These are phyloP conservation scores for Auriscalpium orientale DNA, from an alignment of 768 basidiomycete genomes.

Conservation along the genomic window DNA sequence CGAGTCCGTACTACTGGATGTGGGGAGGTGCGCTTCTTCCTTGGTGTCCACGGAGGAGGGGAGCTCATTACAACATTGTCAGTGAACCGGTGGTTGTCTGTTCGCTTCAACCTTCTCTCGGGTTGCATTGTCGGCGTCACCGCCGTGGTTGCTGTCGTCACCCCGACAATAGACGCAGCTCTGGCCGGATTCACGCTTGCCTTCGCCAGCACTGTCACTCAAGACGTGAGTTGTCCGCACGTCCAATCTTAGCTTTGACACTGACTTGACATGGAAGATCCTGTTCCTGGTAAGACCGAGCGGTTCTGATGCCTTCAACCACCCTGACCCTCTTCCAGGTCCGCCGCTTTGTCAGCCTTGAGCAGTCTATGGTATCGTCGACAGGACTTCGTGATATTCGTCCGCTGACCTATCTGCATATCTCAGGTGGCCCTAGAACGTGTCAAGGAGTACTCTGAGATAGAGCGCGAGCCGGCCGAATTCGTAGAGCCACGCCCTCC, in stretches of 20 bases:
- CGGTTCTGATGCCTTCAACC: not conserved
- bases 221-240: conserved; percentile 40
- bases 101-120: conserved; percentile 80
- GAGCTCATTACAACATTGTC: conserved; percentile 5
- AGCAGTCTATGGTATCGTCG: conserved; percentile 76
- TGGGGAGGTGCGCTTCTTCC: conserved; percentile 56
- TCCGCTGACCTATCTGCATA: not conserved
- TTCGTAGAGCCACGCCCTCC: conserved; percentile 82
- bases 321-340: conserved; percentile 30
- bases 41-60: not conserved
- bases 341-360: conserved; percentile 77
- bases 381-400: not conserved
- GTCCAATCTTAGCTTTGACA: not conserved
- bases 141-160: conserved; percentile 55
- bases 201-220: conserved; percentile 71
- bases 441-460: conserved; percentile 84
- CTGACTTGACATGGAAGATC: conserved; percentile 24
- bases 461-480: conserved; percentile 72
- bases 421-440: conserved; percentile 75
- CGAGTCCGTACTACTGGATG: conserved; percentile 85
- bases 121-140: conserved; percentile 66
- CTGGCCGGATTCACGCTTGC: conserved; percentile 82
- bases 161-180: conserved; percentile 69
- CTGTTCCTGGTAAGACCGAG: conserved; percentile 22
- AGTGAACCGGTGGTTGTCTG: conserved; percentile 89